phyloP scores from a whole-genome alignment of 2,329 filamentous ascomycete genomes.

The Fusarium siculi region DNA sequence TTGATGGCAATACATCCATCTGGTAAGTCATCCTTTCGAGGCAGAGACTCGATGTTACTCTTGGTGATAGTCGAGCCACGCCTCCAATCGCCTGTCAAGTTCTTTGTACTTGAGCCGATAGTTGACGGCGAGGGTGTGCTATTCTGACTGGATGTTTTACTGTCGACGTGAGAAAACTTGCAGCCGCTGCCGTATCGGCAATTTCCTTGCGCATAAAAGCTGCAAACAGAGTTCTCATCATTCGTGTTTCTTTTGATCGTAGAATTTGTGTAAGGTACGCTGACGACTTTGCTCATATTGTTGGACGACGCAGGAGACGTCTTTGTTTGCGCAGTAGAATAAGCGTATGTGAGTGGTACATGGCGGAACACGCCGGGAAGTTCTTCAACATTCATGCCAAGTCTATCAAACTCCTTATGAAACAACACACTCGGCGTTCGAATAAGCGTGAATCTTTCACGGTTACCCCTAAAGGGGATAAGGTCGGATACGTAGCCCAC shows the following conservation, averaged over 20 bases:
- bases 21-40: conserved; percentile 25
- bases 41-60: conserved; percentile 23
- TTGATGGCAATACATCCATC: conserved; percentile 32
- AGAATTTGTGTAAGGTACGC: neutral
- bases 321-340: conserved; percentile 4
- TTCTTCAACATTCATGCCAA: conserved; percentile 62
- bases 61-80: neutral
- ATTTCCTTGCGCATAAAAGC: conserved; percentile 36
- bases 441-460: conserved; percentile 65
- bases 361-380: conserved; percentile 63
- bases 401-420: conserved; percentile 62
- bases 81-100: conserved; percentile 5
- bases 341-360: conserved; percentile 44
- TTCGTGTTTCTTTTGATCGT: neutral
- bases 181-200: conserved; percentile 39
- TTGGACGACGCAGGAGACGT: neutral
- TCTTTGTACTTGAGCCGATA: conserved; percentile 10
- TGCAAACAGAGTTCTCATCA: conserved; percentile 23
- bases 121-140: conserved; percentile 22
- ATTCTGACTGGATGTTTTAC: conserved; percentile 22
- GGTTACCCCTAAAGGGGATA: conserved; percentile 60
- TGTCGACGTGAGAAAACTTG: conserved; percentile 25
- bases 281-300: neutral
- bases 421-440: conserved; percentile 58
- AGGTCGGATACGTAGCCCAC: conserved; percentile 62